phyloP scores from a whole-genome alignment of 2,329 filamentous ascomycete species.

The Claviceps africana region DNA sequence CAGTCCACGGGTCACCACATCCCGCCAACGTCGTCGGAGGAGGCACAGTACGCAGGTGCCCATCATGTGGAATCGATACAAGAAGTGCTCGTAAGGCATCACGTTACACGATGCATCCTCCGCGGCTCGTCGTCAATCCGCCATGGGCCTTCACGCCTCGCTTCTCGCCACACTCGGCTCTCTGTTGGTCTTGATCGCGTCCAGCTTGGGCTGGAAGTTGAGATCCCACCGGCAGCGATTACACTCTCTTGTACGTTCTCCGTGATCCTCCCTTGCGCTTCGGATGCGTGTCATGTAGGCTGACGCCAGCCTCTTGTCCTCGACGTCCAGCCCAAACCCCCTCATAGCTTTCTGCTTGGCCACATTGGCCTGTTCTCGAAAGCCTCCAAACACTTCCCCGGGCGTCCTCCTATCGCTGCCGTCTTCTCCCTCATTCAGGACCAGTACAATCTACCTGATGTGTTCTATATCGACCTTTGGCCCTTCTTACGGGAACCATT shows the following conservation, averaged over 20 bases:
- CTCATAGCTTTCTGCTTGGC: conserved; percentile 1
- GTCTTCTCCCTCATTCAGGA: neutral
- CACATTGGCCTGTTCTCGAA: neutral
- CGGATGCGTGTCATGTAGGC: neutral
- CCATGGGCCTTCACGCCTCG: neutral
- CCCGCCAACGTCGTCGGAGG: neutral
- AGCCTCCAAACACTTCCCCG: neutral
- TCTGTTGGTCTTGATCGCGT: neutral
- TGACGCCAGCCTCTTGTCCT: neutral
- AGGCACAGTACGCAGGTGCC: neutral
- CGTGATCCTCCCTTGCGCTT: neutral
- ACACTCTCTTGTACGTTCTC: neutral
- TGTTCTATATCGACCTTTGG: conserved; percentile 3
- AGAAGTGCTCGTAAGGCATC: neutral
- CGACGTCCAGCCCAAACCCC: neutral
- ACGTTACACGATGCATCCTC: neutral
- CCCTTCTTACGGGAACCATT: neutral
- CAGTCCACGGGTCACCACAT: neutral
- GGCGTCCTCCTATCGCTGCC: neutral
- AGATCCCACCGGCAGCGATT: neutral
- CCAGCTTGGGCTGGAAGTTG: neutral
- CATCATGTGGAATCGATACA: neutral
- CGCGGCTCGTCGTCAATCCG: neutral
- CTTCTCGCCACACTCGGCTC: neutral
- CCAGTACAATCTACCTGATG: neutral